phyloP scores from a whole-genome alignment of 2,329 filamentous ascomycete genomes.

The Scedosporium dehoogii region DNA sequence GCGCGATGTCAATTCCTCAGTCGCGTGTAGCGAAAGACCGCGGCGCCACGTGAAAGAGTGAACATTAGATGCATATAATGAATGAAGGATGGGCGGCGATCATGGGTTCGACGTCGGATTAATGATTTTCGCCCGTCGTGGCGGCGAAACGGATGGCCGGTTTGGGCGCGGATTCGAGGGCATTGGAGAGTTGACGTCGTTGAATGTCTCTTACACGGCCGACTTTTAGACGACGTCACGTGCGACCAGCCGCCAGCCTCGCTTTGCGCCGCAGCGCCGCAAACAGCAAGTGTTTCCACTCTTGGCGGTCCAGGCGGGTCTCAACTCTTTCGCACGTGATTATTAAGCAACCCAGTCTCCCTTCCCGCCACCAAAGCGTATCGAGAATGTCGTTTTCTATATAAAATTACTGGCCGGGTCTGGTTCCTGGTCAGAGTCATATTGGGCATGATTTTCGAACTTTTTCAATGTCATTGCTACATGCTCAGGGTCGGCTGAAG shows the following conservation, averaged over 20 bases:
- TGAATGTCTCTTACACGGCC: not conserved
- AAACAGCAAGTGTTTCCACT: too few species aligned
- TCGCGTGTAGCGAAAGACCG: conserved; percentile 38
- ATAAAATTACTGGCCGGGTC: too few species aligned
- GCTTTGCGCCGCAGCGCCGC: not conserved
- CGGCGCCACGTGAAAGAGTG: conserved; percentile 31
- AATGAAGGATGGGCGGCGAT: conserved; percentile 30
- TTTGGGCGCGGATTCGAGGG: conserved; percentile 3
- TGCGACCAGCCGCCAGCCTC: not conserved
- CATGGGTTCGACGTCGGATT: conserved; percentile 23
- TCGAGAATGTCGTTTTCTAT: too few species aligned
- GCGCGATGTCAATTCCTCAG: conserved; percentile 19
- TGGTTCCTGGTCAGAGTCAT: too few species aligned
- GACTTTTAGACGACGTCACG: conserved; percentile 4
- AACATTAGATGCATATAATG: conserved; percentile 34
- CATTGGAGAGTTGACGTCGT: conserved; percentile 2
- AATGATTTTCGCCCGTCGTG: conserved; percentile 35
- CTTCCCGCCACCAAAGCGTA: too few species aligned
- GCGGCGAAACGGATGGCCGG: conserved; percentile 14
- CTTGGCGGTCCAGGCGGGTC: too few species aligned
- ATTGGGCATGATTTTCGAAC: too few species aligned
- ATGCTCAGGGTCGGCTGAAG: too few species aligned
- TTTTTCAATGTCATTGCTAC: too few species aligned
- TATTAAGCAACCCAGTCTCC: too few species aligned
- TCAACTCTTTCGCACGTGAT: too few species aligned